Evolutionary conservation across 192 early-diverging fungal genomes (phyloP), one percentile per base, ranked within the genome.

Genomic region (Rhizoclosmatium sp.): DNA sequence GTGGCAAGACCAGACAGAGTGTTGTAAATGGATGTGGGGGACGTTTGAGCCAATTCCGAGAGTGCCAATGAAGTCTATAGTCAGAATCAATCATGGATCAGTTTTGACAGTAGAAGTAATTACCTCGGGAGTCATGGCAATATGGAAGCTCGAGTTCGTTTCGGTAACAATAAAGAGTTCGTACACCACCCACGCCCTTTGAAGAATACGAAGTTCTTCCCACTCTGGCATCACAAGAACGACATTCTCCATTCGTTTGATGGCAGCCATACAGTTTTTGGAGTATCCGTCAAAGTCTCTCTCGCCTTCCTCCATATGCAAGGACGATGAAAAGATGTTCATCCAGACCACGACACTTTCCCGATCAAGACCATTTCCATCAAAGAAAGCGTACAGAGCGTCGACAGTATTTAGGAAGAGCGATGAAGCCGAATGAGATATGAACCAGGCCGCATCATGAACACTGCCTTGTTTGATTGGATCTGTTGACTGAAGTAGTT

Each of bases 181-280:
- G 47, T 58, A 82, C 16, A 82, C 64, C 41, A 78, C 81, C 80
- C 80, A 81, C 0, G 78, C n/a, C 19, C 80, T 58, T 21, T 19
- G 69, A 31, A 81, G 54, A 9, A 66, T 21, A 44, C 16, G 16
- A 3, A 49, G 78, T 16, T 81, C 71, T 21, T 81, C 45, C 80
- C 80, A 81, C 39, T 80, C 78, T 5, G 31, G 3, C 61, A 81
- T 5, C 39, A 81, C 64, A 68, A 81, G 45, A 7, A 81, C 51
- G 19, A 81, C 80, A 59, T 69, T 64, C 47, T 54, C 78, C 14
- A 81, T 47, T 10, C 21, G 9, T 44, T 62, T 59, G 41, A 81
- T 75, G n/a, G 80, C 78, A 42, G 42, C 42, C 59, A 64, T 81
- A 65, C 81, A 81, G 9, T 40, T 51, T 10, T 47, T 49, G 44